Base-by-base conservation (phyloP, 1,284 basidiomycete species). In the Sanghuangporus weigelae region DNA sequence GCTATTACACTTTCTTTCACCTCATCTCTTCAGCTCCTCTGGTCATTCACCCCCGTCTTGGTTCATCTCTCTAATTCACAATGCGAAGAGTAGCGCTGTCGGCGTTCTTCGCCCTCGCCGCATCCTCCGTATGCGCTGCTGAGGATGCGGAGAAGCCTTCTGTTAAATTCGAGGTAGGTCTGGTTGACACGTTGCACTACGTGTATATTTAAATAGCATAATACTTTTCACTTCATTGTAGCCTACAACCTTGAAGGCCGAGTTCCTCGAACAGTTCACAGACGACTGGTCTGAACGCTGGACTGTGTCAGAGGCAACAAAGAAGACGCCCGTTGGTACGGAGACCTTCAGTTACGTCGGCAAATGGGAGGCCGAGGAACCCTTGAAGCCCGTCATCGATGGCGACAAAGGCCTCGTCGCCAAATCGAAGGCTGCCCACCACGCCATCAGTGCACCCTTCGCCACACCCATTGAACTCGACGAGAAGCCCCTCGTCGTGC, bases 261-360 rank as follows among this genome's bases (percentile, higher is more conserved):
- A 93, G 66, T 98, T 99, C 82, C 73, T 99, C 71, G 97, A 99
- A 78, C 97, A 99, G 77, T 99, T 99, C 82, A 92, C 90, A 31
- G 84, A 89, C 63, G 91, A 92, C 79, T 96, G 93, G 92, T 76
- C 89, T 51, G 83, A 89, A 63, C 92, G 96, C 69, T 99, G 97
- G 97, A 93, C 93, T 63, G 88, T 95, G 44, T 98, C 96, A 7
- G 90, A 95, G 73, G 96, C 97, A 26, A 98, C 95, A 72, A 98
- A 98, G 85, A 95, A 96, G 85, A 95, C 93, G 19, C 89, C 92
- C 60, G 91, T 93, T 65, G 94, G 94, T 67, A 89, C 91, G 70
- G 95, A 96, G 80, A 95, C 88, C 51, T 97, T 95, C 81, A 94
- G 92, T 74, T 98, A 98, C 76, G 93, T 97, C 72, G 97, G 97